Conservation (phyloP, 139 green algal genomes). For the Chlorella sp. region DNA sequence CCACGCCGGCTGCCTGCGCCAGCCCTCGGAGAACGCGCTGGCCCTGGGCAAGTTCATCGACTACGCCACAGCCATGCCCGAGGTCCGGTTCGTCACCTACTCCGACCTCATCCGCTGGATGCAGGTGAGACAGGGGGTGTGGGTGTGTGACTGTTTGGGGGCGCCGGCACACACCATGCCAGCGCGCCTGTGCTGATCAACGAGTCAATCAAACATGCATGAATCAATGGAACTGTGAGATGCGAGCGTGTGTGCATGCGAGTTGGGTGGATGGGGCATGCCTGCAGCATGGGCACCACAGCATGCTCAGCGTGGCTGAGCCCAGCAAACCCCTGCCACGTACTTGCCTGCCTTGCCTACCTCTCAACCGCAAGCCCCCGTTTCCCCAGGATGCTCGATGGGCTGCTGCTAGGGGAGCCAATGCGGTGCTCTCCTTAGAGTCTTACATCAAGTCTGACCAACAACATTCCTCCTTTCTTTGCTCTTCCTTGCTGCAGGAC, state of each 20-base stretch:
- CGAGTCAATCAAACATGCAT: too few relatives aligned
- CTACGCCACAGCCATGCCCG: constrained; percentile 23
- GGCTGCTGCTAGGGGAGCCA: neutral
- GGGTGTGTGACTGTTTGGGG: too few relatives aligned
- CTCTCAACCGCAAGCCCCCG: neutral
- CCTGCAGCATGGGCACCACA: too few relatives aligned
- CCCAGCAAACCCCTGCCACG: neutral
- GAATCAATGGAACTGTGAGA: too few relatives aligned
- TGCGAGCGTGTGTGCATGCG: too few relatives aligned
- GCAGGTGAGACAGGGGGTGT: neutral
- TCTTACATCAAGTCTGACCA: neutral
- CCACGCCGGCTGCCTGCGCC: constrained; percentile 9
- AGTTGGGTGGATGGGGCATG: too few relatives aligned
- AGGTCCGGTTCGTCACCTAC: constrained; percentile 34
- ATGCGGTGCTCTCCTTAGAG: too few relatives aligned
- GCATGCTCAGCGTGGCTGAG: neutral
- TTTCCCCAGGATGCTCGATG: too few relatives aligned
- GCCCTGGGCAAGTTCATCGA: constrained; percentile 19
- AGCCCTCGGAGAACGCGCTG: constrained; percentile 2
- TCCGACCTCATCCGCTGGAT: constrained; percentile 37
- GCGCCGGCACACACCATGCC: too few relatives aligned
- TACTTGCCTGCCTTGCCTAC: too few relatives aligned
- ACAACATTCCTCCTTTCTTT: neutral
- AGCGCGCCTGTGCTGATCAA: neutral
- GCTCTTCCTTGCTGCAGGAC: neutral